Percentiles rank a stretch among this genome's conserved stretches.
Conservation (phyloP, 805 yeast species). For the Yamadazyma tumulicola region DNA sequence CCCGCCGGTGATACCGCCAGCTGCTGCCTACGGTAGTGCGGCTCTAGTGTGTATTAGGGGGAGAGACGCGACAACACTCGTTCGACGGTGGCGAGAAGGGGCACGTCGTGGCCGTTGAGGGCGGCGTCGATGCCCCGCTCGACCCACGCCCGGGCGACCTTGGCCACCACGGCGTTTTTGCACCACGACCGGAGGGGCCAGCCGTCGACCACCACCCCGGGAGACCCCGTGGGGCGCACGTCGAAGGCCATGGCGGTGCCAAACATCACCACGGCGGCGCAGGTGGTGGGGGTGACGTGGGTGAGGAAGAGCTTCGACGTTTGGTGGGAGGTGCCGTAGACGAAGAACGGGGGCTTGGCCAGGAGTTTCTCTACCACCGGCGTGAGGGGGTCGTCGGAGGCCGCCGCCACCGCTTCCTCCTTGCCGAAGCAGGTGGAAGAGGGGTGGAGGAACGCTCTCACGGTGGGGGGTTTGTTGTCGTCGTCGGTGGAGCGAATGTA, state of each 20-base stretch:
- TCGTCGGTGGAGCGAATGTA: too few species aligned
- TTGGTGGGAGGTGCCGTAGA: constrained; percentile 55
- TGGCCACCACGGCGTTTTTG: constrained; percentile 82
- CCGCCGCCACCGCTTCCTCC: constrained; percentile 13
- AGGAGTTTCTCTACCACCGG: constrained; percentile 25
- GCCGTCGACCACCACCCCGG: constrained; percentile 81
- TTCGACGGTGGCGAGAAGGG: background rate
- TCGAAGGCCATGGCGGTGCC: constrained; percentile 73
- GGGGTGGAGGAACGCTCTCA: constrained; percentile 83
- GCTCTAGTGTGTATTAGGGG: constrained; percentile 3
- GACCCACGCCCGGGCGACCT: constrained; percentile 60
- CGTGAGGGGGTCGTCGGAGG: constrained; percentile 17
- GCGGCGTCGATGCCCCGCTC: constrained; percentile 65
- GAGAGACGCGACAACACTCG: constrained; percentile 1
- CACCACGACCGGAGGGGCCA: constrained; percentile 97
- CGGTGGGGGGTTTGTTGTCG: constrained; percentile 29
- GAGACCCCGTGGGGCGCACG: constrained; percentile 57
- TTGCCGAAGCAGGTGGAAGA: constrained; percentile 63
- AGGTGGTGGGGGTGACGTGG: constrained; percentile 76
- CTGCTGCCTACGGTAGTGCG: too few species aligned
- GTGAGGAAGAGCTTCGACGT: constrained; percentile 69
- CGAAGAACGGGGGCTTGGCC: constrained; percentile 52
- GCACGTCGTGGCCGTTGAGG: constrained; percentile 22
- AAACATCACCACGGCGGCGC: constrained; percentile 70
- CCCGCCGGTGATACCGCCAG: too few species aligned